A percentile compares a stretch with the other conserved stretches of the same genome.
phyloP scores from a whole-genome alignment of 108 stramenopile genomes.

The Hondaea fermentalgiana region DNA sequence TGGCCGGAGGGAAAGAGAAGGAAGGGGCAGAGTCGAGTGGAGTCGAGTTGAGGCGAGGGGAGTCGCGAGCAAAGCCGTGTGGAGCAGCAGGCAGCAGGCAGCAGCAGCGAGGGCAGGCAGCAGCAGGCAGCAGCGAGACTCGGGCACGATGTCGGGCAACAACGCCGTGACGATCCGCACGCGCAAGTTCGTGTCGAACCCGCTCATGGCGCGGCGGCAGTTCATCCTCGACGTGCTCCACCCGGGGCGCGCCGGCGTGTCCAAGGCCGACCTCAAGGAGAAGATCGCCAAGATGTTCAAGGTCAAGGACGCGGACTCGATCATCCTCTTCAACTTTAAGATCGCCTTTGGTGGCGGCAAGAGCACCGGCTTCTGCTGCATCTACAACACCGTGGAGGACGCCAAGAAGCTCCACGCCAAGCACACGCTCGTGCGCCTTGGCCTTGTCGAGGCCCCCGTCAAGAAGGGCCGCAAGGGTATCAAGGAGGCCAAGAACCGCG shows the following conservation, averaged over 20 bases:
- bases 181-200: conserved; percentile 95
- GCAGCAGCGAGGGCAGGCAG: not conserved
- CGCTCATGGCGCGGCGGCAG: conserved; percentile 90
- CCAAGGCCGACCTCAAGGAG: conserved; percentile 80
- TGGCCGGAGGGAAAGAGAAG: too few relatives aligned
- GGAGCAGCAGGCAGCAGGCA: not conserved
- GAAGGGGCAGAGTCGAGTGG: too few relatives aligned
- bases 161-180: conserved; percentile 86
- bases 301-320: conserved; percentile 67
- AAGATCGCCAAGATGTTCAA: conserved; percentile 89
- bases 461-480: conserved; percentile 91
- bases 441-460: conserved; percentile 63
- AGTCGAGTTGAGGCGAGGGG: too few relatives aligned
- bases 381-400: conserved; percentile 90
- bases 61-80: too few relatives aligned
- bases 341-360: conserved; percentile 95
- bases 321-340: conserved; percentile 84
- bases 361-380: conserved; percentile 91
- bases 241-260: conserved; percentile 86
- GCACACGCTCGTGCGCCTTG: conserved; percentile 78
- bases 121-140: not conserved
- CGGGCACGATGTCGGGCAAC: conserved; percentile 21
- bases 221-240: conserved; percentile 89
- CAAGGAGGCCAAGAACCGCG: conserved; percentile 98
- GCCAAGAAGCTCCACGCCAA: conserved; percentile 92